Percentiles rank a stretch among this genome's conserved stretches.
phyloP scores from a whole-genome alignment of 2,329 filamentous ascomycete genomes.

The Ilyonectria mors-panacis region DNA sequence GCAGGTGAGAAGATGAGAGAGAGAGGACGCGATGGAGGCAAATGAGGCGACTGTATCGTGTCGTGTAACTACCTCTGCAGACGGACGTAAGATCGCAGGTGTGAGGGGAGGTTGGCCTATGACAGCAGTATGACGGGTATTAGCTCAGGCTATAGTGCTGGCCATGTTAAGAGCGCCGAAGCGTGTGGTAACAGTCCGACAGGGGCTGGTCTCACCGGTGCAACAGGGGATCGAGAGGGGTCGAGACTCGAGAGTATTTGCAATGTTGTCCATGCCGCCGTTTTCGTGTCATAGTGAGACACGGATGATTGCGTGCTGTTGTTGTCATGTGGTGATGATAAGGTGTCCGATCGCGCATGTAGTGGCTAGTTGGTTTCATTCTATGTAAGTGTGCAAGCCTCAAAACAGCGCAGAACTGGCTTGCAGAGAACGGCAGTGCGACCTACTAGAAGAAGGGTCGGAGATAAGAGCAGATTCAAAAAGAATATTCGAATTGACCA shows the following conservation, averaged over 20 bases:
- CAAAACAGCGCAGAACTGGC: background rate
- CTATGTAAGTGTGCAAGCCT: constrained; percentile 1
- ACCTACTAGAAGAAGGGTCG: background rate
- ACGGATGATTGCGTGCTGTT: constrained; percentile 13
- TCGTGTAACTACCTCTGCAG: constrained; percentile 6
- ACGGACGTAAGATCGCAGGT: background rate
- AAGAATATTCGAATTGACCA: background rate
- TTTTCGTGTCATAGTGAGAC: background rate
- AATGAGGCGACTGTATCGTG: constrained; percentile 1
- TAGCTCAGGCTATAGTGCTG: background rate
- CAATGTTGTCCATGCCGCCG: background rate
- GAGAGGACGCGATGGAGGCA: constrained; percentile 1
- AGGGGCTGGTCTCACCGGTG: constrained; percentile 18
- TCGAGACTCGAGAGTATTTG: constrained; percentile 15
- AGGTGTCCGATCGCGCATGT: background rate
- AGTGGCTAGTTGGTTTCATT: background rate
- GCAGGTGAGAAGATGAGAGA: background rate
- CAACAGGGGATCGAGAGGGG: constrained; percentile 6
- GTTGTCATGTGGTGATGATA: constrained; percentile 25
- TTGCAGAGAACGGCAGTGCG: background rate
- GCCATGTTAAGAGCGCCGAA: constrained; percentile 12
- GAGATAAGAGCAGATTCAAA: background rate
- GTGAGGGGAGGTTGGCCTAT: constrained; percentile 2
- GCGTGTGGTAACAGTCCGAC: constrained; percentile 6
- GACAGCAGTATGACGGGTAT: constrained; percentile 9